Conservation (phyloP, 2,329 filamentous ascomycete species). For the Colletotrichum magnum region DNA sequence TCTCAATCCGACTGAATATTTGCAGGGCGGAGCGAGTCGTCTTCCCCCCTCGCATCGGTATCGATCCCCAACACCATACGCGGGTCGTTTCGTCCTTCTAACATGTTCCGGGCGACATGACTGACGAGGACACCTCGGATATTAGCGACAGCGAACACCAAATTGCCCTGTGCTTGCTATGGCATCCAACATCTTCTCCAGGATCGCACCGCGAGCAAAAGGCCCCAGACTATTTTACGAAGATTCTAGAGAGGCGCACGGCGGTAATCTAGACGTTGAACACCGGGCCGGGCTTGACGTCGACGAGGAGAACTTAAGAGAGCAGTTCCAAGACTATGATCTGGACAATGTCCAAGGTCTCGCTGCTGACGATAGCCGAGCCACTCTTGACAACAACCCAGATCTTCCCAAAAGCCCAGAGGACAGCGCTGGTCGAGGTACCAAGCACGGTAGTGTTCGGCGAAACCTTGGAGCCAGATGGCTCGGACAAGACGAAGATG, state of each 20-base stretch:
- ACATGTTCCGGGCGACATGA: slow-evolving; percentile 23
- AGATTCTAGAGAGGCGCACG: slow-evolving; percentile 57
- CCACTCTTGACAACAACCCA: slow-evolving; percentile 57
- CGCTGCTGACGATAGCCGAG: slow-evolving; percentile 61
- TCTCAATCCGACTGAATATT: background rate
- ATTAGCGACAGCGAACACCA: background rate
- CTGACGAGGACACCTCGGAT: slow-evolving; percentile 14
- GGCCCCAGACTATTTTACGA: slow-evolving; percentile 64
- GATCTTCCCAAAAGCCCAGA: slow-evolving; percentile 40
- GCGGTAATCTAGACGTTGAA: slow-evolving; percentile 58
- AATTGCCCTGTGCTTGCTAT: slow-evolving; percentile 48
- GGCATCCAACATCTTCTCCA: slow-evolving; percentile 64
- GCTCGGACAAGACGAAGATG: slow-evolving; percentile 62
- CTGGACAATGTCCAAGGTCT: slow-evolving; percentile 59
- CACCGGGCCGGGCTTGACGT: slow-evolving; percentile 58
- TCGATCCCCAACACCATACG: background rate
- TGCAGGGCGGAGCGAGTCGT: background rate
- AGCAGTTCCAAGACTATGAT: slow-evolving; percentile 66
- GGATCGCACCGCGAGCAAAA: slow-evolving; percentile 53
- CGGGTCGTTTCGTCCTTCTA: slow-evolving; percentile 5
- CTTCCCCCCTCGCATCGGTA: background rate
- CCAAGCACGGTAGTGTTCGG: slow-evolving; percentile 6
- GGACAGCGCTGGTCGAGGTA: background rate
- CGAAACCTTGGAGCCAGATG: slow-evolving; percentile 46
- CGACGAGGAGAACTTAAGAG: slow-evolving; percentile 68